Evolutionary conservation across 2,329 filamentous ascomycete genomes (phyloP).

Genomic region (Aureobasidium sp.): DNA sequence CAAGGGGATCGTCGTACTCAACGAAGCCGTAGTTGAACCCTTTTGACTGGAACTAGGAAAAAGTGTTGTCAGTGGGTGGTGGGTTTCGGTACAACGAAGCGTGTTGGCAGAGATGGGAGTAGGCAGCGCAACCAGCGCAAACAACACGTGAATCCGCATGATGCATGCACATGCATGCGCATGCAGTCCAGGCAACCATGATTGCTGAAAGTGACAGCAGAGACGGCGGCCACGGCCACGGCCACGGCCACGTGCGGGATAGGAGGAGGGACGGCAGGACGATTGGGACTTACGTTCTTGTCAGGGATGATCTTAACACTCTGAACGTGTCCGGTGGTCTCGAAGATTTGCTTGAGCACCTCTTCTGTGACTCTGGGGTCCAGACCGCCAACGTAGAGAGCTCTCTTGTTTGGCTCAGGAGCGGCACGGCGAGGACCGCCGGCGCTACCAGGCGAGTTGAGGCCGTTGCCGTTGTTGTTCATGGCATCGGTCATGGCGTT

Average conservation of each 20-base stretch:
- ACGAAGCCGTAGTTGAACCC: slow-evolving; percentile 99
- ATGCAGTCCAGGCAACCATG: slow-evolving; percentile 11
- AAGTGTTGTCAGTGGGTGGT: neutral
- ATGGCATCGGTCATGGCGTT: slow-evolving; percentile 85
- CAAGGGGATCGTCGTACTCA: slow-evolving; percentile 95
- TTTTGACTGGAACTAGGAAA: slow-evolving; percentile 59
- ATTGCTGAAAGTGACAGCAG: slow-evolving; percentile 6
- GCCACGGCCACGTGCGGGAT: neutral
- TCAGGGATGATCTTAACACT: slow-evolving; percentile 99
- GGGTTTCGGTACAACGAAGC: neutral
- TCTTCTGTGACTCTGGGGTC: slow-evolving; percentile 95
- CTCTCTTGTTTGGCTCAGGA: slow-evolving; percentile 96
- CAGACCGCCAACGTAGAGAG: slow-evolving; percentile 88
- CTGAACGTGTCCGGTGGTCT: slow-evolving; percentile 95
- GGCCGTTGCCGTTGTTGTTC: slow-evolving; percentile 52
- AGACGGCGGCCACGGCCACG: slow-evolving; percentile 13
- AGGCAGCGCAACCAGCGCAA: neutral
- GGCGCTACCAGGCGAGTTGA: slow-evolving; percentile 79
- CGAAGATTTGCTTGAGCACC: slow-evolving; percentile 93
- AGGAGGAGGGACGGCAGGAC: slow-evolving; percentile 15
- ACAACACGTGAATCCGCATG: slow-evolving; percentile 9
- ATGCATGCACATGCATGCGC: slow-evolving; percentile 10
- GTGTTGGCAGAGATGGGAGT: neutral
- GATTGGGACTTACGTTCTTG: slow-evolving; percentile 73
- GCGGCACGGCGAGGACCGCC: slow-evolving; percentile 82